Percentiles rank a stretch among this genome's conserved stretches.
These are phyloP conservation scores for Cytidiella melzeri DNA, from an alignment of 768 basidiomycete species.

Conservation along the genomic window DNA sequence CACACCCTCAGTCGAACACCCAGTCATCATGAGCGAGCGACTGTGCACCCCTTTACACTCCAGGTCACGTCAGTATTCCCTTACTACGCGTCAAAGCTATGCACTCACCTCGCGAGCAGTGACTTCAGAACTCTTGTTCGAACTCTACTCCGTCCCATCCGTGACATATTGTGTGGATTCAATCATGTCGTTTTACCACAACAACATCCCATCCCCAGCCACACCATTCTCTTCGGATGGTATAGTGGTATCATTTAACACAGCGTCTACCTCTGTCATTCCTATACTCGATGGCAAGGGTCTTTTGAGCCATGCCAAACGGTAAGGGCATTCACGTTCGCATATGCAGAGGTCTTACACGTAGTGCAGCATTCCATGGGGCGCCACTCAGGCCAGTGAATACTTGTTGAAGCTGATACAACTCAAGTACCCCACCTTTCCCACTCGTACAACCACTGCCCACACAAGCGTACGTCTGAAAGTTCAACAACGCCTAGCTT, in stretches of 20 bases:
- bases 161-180: slow-evolving; percentile 87
- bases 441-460: slow-evolving; percentile 67
- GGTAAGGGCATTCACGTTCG: too few relatives aligned
- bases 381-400: slow-evolving; percentile 83
- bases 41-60: slow-evolving; percentile 86
- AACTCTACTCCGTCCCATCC: slow-evolving; percentile 82
- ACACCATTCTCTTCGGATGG: slow-evolving; percentile 58
- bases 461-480: slow-evolving; percentile 73
- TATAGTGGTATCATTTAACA: slow-evolving; percentile 85
- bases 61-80: slow-evolving; percentile 57
- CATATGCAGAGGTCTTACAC: slow-evolving; percentile 4
- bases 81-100: slow-evolving; percentile 2
- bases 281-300: slow-evolving; percentile 82
- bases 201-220: slow-evolving; percentile 39
- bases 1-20: slow-evolving; percentile 70
- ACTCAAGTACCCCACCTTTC: slow-evolving; percentile 92
- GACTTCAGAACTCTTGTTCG: slow-evolving; percentile 95
- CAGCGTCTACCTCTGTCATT: slow-evolving; percentile 85
- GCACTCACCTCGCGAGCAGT: slow-evolving; percentile 38
- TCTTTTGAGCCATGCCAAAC: slow-evolving; percentile 78
- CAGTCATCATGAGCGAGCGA: slow-evolving; percentile 90
- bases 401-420: slow-evolving; percentile 91
- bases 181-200: slow-evolving; percentile 88
- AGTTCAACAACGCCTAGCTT: not conserved
- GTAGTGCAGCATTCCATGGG: slow-evolving; percentile 86